A percentile compares a stretch with the other conserved stretches of the same genome.
Evolutionary conservation across 2,329 filamentous ascomycete species (phyloP).

Genomic region (Xylariaceae sp.): DNA sequence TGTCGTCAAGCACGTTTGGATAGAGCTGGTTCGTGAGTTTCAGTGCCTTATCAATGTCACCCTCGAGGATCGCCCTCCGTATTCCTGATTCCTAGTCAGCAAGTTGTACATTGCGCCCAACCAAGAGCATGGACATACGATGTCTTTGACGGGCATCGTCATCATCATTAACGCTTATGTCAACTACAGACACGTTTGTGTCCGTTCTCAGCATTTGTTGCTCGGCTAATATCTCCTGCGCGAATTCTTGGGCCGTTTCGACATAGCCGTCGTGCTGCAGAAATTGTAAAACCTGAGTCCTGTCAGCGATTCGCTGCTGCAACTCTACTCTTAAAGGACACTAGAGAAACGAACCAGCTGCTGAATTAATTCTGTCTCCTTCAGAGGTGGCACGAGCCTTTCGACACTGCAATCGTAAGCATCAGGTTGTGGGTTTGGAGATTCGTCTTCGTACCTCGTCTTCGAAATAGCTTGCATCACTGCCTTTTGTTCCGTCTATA

Average conservation of each 20-base stretch:
- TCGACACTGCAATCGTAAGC: conserved; percentile 43
- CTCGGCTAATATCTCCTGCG: conserved; percentile 71
- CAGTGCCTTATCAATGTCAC: conserved; percentile 87
- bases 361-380: conserved; percentile 75
- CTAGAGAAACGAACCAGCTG: conserved; percentile 52
- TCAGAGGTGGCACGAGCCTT: conserved; percentile 54
- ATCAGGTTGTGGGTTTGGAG: conserved; percentile 6
- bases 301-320: conserved; percentile 13
- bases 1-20: conserved; percentile 70
- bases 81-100: conserved; percentile 57
- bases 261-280: conserved; percentile 93
- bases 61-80: conserved; percentile 78
- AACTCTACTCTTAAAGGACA: neutral
- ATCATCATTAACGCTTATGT: conserved; percentile 69
- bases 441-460: conserved; percentile 35
- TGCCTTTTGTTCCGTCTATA: conserved; percentile 54
- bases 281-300: conserved; percentile 65
- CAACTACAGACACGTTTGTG: conserved; percentile 46
- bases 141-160: conserved; percentile 82
- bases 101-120: neutral
- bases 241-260: conserved; percentile 85
- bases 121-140: conserved; percentile 48
- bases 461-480: conserved; percentile 56
- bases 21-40: conserved; percentile 75
- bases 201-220: conserved; percentile 63